A percentile compares a stretch with the other conserved stretches of the same genome.
Conservation (phyloP, 768 basidiomycete genomes). For the Russula sp. region DNA sequence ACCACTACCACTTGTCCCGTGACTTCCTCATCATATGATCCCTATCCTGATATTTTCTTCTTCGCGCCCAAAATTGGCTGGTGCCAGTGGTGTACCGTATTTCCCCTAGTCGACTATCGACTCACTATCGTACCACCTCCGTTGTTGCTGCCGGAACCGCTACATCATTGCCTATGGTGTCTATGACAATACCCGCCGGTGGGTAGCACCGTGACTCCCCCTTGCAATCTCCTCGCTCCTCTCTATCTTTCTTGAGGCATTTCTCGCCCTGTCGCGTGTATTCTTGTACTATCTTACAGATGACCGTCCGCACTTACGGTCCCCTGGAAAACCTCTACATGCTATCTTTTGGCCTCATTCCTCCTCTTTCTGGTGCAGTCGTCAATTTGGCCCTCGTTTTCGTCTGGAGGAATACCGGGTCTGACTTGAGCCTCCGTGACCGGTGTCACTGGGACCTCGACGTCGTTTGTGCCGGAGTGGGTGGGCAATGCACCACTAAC, state of each 20-base stretch:
- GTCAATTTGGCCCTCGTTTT: conserved; percentile 52
- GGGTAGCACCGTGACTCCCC: conserved; percentile 39
- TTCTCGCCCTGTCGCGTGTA: conserved; percentile 31
- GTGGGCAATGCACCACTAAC: conserved; percentile 27
- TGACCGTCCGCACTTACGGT: conserved; percentile 31
- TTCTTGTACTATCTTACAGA: conserved; percentile 32
- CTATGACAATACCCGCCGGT: conserved; percentile 40
- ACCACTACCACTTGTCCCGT: too few relatives aligned
- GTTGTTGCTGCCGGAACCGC: conserved; percentile 29
- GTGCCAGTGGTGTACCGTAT: too few relatives aligned
- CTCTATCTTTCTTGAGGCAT: conserved; percentile 28
- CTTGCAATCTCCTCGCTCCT: conserved; percentile 44
- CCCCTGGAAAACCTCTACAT: conserved; percentile 31
- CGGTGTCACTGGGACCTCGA: conserved; percentile 66
- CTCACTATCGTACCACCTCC: too few relatives aligned
- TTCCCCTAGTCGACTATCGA: too few relatives aligned
- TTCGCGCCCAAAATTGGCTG: too few relatives aligned
- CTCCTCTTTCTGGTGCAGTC: conserved; percentile 47
- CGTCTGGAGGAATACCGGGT: conserved; percentile 43
- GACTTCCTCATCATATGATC: too few relatives aligned
- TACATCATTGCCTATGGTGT: conserved; percentile 56
- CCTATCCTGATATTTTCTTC: too few relatives aligned
- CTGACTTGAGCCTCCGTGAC: conserved; percentile 34
- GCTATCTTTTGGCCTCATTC: conserved; percentile 35
- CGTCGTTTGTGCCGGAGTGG: conserved; percentile 51